Conservation (phyloP, 257 asterid genomes). For the Solanum lycopersicoides region DNA sequence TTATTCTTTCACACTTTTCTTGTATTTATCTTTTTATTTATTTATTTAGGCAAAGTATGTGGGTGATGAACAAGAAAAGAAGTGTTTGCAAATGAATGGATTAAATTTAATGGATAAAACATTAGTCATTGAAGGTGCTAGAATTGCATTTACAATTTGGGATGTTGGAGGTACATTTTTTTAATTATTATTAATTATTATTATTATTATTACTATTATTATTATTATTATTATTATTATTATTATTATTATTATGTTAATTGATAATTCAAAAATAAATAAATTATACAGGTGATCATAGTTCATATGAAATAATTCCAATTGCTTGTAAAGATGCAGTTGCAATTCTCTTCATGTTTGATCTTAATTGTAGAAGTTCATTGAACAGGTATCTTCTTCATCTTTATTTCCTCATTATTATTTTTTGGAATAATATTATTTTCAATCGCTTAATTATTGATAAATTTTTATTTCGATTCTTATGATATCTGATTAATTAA, state of each 20-base stretch:
- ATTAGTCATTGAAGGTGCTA: slow-evolving; percentile 48
- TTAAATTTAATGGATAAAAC: slow-evolving; percentile 68
- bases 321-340: slow-evolving; percentile 88
- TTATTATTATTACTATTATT: too few species aligned
- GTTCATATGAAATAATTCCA: slow-evolving; percentile 62
- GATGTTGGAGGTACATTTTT: slow-evolving; percentile 65
- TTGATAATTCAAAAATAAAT: neutral
- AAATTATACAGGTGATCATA: slow-evolving; percentile 35
- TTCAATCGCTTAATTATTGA: too few species aligned
- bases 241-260: neutral
- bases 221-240: too few species aligned
- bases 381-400: slow-evolving; percentile 36
- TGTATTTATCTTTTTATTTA: neutral
- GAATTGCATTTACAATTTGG: slow-evolving; percentile 75
- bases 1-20: neutral
- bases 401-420: neutral
- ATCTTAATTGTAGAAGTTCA: slow-evolving; percentile 73
- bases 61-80: slow-evolving; percentile 66
- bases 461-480: too few species aligned
- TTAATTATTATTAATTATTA: neutral
- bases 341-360: slow-evolving; percentile 80
- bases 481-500: too few species aligned
- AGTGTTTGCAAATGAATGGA: slow-evolving; percentile 62
- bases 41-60: slow-evolving; percentile 53
- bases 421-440: neutral